Evolutionary conservation across 2,329 filamentous ascomycete genomes (phyloP).

Genomic region (Lecanosticta acicola): DNA sequence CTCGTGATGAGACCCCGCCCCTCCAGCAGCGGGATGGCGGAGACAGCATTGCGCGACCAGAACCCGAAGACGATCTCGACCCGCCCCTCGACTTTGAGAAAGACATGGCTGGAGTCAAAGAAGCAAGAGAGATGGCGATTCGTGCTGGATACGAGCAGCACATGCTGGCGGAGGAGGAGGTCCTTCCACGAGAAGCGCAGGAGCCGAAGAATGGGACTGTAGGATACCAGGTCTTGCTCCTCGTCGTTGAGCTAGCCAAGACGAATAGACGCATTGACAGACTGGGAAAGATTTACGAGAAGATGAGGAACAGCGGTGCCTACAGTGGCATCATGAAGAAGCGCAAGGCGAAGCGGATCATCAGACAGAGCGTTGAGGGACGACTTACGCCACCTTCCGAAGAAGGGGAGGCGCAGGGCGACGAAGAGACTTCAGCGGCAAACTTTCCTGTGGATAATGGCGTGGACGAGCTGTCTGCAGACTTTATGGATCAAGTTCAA

Average conservation of each 20-base stretch:
- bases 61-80: too few species aligned
- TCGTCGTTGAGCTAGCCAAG: conserved; percentile 1
- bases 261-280: conserved; percentile 1
- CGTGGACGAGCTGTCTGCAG: neutral
- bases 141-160: neutral
- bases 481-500: neutral
- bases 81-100: too few species aligned
- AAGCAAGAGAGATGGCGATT: too few species aligned
- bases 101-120: too few species aligned
- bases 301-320: neutral
- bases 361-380: neutral
- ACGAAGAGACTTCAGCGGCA: too few species aligned
- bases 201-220: neutral
- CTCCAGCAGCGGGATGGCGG: too few species aligned
- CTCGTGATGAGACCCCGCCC: too few species aligned
- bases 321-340: neutral
- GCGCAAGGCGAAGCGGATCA: neutral
- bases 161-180: neutral
- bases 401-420: neutral
- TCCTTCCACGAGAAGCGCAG: too few species aligned
- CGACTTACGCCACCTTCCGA: too few species aligned
- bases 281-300: neutral
- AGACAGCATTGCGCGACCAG: too few species aligned
- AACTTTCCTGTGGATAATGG: too few species aligned
- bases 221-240: neutral